Conservation (phyloP, 108 stramenopile genomes). For the Nannochloropsis salina region DNA sequence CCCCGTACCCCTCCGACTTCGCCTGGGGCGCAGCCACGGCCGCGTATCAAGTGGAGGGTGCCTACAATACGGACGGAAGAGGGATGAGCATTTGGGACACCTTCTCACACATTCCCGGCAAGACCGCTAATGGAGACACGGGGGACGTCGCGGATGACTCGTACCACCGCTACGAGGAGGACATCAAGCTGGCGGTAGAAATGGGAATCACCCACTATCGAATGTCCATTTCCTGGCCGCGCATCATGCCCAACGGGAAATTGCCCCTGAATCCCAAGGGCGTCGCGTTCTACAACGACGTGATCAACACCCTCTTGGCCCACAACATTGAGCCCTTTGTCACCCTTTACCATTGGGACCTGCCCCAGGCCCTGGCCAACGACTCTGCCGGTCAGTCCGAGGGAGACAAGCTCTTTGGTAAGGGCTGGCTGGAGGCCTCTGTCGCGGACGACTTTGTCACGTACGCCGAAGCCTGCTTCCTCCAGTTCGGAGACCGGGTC, state of each 20-base stretch:
- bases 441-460: constrained; percentile 67
- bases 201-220: constrained; percentile 80
- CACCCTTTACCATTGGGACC: constrained; percentile 91
- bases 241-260: constrained; percentile 72
- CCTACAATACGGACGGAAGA: constrained; percentile 60
- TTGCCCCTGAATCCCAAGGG: constrained; percentile 64
- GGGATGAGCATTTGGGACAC: constrained; percentile 78
- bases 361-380: constrained; percentile 74
- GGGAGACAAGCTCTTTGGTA: neutral
- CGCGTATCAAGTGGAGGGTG: constrained; percentile 79
- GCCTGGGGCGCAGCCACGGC: constrained; percentile 51
- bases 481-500: constrained; percentile 77
- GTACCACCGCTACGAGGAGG: constrained; percentile 64
- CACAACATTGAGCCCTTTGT: constrained; percentile 74
- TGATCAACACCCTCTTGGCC: constrained; percentile 73
- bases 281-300: constrained; percentile 71
- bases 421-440: constrained; percentile 49
- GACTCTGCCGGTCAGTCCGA: constrained; percentile 58
- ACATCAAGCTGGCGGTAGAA: constrained; percentile 65
- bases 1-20: constrained; percentile 16
- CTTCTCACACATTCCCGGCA: constrained; percentile 42
- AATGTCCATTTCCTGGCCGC: constrained; percentile 80
- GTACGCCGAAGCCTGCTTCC: constrained; percentile 81
- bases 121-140: constrained; percentile 59
- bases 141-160: constrained; percentile 76